Evolutionary conservation across 805 yeast genomes (phyloP), one percentile per base, ranked within the genome.

Genomic region (Debaryomyces prosopidis): DNA sequence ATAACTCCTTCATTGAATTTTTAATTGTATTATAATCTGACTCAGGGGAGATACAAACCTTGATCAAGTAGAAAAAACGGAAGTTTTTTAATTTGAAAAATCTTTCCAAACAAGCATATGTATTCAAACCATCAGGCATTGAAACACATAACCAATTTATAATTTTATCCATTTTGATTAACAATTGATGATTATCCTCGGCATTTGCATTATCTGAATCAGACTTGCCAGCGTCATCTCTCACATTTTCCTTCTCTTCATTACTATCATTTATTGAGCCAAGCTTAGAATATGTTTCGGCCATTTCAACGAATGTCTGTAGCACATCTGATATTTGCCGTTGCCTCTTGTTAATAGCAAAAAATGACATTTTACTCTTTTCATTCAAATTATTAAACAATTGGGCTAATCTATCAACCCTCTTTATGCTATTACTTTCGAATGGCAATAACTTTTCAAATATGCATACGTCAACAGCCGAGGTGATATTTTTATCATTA

Each of bases 281-380:
- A 9, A 46, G 31, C 11, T 54, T 53, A 12, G 54, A 41, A 49
- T 65, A 69, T 20, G 69, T 60, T 44, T 82, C 85, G 19, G 80
- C 69, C 37, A 79, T 65, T 12, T 72, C 73, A 10, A 85, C 46
- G 43, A 77, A 74, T 46, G 78, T 78, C 1, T 52, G 48, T 6
- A 88, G 43, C 1, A 80, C 88, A 2, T 67, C 60, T 1, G 86
- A 66, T 20, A 80, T 61, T 51, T 84, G 84, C 40, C 76, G 73
- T 58, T 89, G 96, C 40, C 96, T 74, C 54, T 75, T 79, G 41
- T 80, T 76, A 31, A 88, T 78, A 0, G 96, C 92, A 47, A 72
- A 64, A 53, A 89, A 85, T 0, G 95, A 80, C 18, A 78, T 71
- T 49, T 73, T 73, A 0, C 91, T 77, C 50, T 81, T 83, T 1